Conservation (phyloP, 352 stramenopile genomes). For the Aphanomyces euteiches region DNA sequence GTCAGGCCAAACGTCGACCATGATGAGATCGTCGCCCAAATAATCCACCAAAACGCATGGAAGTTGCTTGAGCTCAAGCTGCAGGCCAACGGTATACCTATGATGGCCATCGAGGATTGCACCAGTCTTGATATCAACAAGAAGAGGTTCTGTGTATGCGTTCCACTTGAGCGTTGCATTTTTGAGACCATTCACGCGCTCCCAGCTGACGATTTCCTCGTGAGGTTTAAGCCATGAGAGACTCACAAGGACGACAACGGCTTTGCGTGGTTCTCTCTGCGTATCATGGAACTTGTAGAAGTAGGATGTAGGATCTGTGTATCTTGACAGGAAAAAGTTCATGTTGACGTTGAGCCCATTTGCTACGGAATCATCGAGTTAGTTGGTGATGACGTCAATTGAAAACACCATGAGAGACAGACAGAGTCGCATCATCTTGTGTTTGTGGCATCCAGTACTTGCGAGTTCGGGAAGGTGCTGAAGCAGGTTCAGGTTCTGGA, state of each 20-base stretch:
- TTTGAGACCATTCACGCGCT: conserved; percentile 20
- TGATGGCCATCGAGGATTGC: conserved; percentile 32
- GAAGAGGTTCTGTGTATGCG: conserved; percentile 28
- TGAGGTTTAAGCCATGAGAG: conserved; percentile 39
- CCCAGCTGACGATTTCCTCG: conserved; percentile 30
- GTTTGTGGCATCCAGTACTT: conserved; percentile 73
- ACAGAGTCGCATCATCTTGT: conserved; percentile 48
- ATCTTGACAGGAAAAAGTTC: conserved; percentile 72
- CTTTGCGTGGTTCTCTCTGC: conserved; percentile 49
- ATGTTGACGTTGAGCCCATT: conserved; percentile 34
- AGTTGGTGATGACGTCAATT: no score
- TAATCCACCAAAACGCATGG: conserved; percentile 29
- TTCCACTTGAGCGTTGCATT: conserved; percentile 27
- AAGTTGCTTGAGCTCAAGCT: conserved; percentile 28
- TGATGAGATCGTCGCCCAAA: conserved; percentile 27
- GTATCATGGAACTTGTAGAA: conserved; percentile 80
- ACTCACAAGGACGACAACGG: conserved; percentile 75
- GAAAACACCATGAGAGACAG: background rate
- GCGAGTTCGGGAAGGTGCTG: conserved; percentile 37
- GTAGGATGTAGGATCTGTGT: conserved; percentile 82
- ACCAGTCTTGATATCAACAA: conserved; percentile 29
- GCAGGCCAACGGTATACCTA: conserved; percentile 30
- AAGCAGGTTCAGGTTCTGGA: conserved; percentile 55
- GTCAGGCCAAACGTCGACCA: conserved; percentile 29
- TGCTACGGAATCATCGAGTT: no score